Evolutionary conservation across 352 stramenopile species (phyloP), one percentile per base, ranked within the genome.

Genomic region (Pythium aristosporum): DNA sequence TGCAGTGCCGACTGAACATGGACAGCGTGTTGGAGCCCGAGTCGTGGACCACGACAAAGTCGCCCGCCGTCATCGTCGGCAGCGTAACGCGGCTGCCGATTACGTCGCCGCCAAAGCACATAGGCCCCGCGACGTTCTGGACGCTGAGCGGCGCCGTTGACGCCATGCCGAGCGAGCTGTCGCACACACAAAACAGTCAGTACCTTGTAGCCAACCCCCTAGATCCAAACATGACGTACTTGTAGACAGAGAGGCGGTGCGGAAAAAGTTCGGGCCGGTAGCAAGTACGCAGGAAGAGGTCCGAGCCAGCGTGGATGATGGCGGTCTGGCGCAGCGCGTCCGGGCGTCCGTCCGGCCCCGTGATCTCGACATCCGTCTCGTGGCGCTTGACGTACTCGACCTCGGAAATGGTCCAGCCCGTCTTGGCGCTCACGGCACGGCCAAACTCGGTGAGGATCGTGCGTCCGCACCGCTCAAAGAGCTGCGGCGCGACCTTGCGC

Each of bases 361-460:
- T 21, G n/a, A 73, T 37, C 43, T 59, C 56, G 15, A n/a, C 23
- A 41, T 72, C 60, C 18, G 43, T 41, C 47, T 82, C 79, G 46
- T 91, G 82, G 28, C 67, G 56, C 72, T 98, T 97, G 56, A 96
- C 76, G 56, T 96, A 96, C 64, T 98, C 91, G n/a, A 98, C 88
- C 20, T 88, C 76, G 32, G 85, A 95, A 18, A 96, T 86, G 15
- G 88, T 86, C 73, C 91, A 91, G 18, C 84, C 90, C 1, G 76
- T 90, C 68, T 98, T 98, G 9, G 82, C 75, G 52, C 92, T 91
- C 25, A 97, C 72, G 32, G 78, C 84, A 57, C 87, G 80, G 16
- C 93, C 93, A 58, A 98, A 98, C 65, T 98, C 93, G 15, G 93
- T 98, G 16, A 98, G 66, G 68, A 98, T 91, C 7, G 75, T 86